These are phyloP conservation scores for Xylaria sp. DNA, from an alignment of 2,329 filamentous ascomycete genomes.

Conservation along the genomic window DNA sequence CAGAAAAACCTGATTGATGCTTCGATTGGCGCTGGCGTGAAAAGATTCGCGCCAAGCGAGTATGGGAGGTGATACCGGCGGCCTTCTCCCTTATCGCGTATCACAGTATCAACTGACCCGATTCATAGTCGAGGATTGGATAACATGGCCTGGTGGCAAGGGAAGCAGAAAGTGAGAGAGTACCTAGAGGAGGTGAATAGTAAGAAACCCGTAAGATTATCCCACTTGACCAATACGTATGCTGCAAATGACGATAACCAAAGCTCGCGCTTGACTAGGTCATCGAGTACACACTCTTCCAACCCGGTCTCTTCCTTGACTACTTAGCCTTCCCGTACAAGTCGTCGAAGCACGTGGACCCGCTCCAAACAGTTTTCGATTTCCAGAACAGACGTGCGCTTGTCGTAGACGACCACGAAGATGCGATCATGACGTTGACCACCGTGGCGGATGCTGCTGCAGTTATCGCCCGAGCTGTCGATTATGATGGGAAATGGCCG, in stretches of 20 bases:
- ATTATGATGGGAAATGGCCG: constrained; percentile 59
- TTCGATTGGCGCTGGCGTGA: constrained; percentile 67
- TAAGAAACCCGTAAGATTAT: constrained; percentile 53
- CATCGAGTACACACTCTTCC: constrained; percentile 67
- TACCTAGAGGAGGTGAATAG: constrained; percentile 65
- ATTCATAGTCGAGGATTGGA: constrained; percentile 24
- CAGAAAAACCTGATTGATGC: constrained; percentile 70
- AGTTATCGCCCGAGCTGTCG: constrained; percentile 55
- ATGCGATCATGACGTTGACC: constrained; percentile 58
- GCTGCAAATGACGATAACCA: neutral
- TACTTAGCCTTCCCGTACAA: constrained; percentile 64
- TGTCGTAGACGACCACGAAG: constrained; percentile 55
- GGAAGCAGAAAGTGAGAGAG: constrained; percentile 61
- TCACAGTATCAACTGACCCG: neutral
- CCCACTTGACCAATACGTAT: neutral
- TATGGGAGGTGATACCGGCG: constrained; percentile 54
- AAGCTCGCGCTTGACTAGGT: constrained; percentile 51
- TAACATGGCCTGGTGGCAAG: constrained; percentile 60
- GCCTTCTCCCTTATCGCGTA: neutral
- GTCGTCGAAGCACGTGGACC: constrained; percentile 57
- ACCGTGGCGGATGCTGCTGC: constrained; percentile 56
- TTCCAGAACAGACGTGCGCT: constrained; percentile 57
- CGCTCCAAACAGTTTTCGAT: constrained; percentile 54
- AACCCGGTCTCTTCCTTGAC: constrained; percentile 65
- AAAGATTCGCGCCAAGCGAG: constrained; percentile 71